A percentile compares a stretch with the other conserved stretches of the same genome.
phyloP scores from a whole-genome alignment of 202 grass and related monocot species.

The Hordeum pubiflorum region DNA sequence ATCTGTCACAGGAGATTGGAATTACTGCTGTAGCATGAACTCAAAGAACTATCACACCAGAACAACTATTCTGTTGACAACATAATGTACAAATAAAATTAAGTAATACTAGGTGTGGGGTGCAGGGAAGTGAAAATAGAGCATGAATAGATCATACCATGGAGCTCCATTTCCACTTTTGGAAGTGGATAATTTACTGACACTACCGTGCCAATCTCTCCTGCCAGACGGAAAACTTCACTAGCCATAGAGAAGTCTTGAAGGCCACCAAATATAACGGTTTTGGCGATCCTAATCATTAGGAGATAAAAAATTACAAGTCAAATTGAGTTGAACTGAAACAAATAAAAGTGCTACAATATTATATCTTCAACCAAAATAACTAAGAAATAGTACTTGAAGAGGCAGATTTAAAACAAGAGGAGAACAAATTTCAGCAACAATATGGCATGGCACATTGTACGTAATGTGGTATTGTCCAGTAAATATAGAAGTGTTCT shows the following conservation, averaged over 20 bases:
- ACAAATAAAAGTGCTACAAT: background rate
- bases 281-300: constrained; percentile 69
- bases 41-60: background rate
- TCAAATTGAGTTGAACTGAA: background rate
- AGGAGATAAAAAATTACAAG: background rate
- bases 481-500: constrained; percentile 8
- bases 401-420: background rate
- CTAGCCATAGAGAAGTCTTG: constrained; percentile 54
- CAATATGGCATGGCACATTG: background rate
- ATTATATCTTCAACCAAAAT: background rate
- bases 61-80: constrained; percentile 1
- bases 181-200: constrained; percentile 82
- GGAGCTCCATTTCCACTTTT: constrained; percentile 58
- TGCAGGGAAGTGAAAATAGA: background rate
- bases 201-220: constrained; percentile 59
- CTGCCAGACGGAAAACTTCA: constrained; percentile 73
- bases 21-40: background rate
- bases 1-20: background rate
- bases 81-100: constrained; percentile 4
- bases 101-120: background rate
- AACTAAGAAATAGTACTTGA: background rate
- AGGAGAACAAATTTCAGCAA: background rate
- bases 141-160: constrained; percentile 48
- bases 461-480: background rate
- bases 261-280: constrained; percentile 74